Percentiles rank a stretch among this genome's conserved stretches.
Conservation (phyloP, 2,329 filamentous ascomycete species). For the Penicillium sp. region DNA sequence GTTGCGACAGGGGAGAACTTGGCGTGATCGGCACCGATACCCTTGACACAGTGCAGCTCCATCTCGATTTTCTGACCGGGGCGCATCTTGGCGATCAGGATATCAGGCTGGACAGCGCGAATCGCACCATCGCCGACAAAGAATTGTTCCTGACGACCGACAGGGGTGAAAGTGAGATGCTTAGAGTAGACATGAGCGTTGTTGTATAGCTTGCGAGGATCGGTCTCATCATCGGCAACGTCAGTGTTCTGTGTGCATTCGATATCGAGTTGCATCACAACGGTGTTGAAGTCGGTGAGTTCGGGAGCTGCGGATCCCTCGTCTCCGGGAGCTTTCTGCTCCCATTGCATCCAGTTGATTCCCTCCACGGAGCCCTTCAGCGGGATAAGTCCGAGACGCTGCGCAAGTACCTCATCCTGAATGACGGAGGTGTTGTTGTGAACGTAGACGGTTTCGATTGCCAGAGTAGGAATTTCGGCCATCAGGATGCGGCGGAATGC, state of each 20-base stretch:
- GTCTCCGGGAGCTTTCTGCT: conserved; percentile 68
- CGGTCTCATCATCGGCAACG: conserved; percentile 70
- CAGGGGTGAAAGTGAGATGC: conserved; percentile 74
- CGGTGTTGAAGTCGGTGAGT: conserved; percentile 79
- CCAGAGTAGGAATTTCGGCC: conserved; percentile 88
- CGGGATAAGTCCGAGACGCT: conserved; percentile 86
- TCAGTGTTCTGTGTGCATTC: conserved; percentile 78
- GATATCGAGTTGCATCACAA: conserved; percentile 73
- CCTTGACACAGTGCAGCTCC: conserved; percentile 92
- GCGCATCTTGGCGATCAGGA: conserved; percentile 89
- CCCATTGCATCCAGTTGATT: conserved; percentile 80
- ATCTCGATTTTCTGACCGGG: conserved; percentile 85
- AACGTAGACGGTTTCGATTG: conserved; percentile 91
- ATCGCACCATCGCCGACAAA: conserved; percentile 70
- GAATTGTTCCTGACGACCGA: conserved; percentile 68
- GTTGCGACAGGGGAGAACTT: conserved; percentile 98
- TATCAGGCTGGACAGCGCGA: conserved; percentile 81
- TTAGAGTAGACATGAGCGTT: conserved; percentile 80
- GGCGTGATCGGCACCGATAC: conserved; percentile 88
- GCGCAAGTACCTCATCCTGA: conserved; percentile 93
- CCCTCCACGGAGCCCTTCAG: conserved; percentile 77
- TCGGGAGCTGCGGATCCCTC: conserved; percentile 51
- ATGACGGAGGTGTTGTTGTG: conserved; percentile 97
- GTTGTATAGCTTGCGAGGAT: conserved; percentile 81
- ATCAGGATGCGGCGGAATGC: conserved; percentile 96